phyloP scores from a whole-genome alignment of 192 early-diverging fungal species.

The Obelidium mucronatum region DNA sequence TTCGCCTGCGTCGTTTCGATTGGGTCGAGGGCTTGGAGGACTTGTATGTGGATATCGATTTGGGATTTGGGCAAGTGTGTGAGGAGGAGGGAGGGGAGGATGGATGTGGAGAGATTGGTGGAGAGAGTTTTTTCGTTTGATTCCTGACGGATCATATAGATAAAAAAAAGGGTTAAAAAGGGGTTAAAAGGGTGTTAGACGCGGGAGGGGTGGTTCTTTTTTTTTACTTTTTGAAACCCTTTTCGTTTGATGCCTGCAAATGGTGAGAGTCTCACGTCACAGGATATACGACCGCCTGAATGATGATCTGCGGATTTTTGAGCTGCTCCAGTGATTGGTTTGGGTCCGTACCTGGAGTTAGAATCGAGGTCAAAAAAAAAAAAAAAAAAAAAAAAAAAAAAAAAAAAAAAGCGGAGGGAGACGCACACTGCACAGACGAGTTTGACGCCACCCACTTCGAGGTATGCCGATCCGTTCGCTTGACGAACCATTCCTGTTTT shows the following conservation, averaged over 20 bases:
- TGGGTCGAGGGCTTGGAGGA: conserved; percentile 75
- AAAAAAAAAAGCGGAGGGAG: background rate
- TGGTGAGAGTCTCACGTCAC: conserved; percentile 80
- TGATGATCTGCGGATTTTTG: conserved; percentile 52
- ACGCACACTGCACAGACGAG: conserved; percentile 81
- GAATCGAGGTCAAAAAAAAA: no score
- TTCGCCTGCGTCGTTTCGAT: conserved; percentile 52
- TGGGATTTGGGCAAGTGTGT: conserved; percentile 77
- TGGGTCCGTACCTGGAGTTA: conserved; percentile 82
- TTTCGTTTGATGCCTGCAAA: conserved; percentile 69
- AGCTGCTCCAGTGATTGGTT: conserved; percentile 62
- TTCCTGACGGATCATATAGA: conserved; percentile 17
- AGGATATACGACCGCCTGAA: conserved; percentile 63
- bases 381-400: background rate
- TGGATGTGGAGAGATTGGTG: conserved; percentile 40
- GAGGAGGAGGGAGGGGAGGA: conserved; percentile 75
- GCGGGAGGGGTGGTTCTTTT: no score
- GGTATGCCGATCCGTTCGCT: conserved; percentile 79
- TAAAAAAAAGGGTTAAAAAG: conserved; percentile 4
- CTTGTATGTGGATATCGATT: conserved; percentile 73
- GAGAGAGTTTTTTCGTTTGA: background rate
- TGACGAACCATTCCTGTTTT: conserved; percentile 75
- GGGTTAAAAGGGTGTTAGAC: no score
- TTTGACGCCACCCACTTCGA: conserved; percentile 77
- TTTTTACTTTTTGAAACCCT: conserved; percentile 53